A percentile compares a stretch with the other conserved stretches of the same genome.
Conservation (phyloP, 2,329 filamentous ascomycete species). For the Monilinia laxa region DNA sequence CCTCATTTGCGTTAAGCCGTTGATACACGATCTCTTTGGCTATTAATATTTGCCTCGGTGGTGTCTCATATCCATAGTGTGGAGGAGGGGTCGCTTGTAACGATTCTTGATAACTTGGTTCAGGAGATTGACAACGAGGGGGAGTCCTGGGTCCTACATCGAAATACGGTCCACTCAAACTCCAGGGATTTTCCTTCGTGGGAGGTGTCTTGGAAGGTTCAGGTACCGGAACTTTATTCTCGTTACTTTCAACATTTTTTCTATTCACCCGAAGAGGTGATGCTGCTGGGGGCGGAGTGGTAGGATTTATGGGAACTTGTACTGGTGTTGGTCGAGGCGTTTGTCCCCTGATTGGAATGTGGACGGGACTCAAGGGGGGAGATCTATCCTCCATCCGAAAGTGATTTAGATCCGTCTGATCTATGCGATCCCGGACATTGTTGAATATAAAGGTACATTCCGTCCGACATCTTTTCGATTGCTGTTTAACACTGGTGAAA, state of each 20-base stretch:
- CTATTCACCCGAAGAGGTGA: not conserved
- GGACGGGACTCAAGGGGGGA: constrained; percentile 17
- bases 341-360: constrained; percentile 11
- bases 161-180: constrained; percentile 23
- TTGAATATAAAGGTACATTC: constrained; percentile 36
- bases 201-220: not conserved
- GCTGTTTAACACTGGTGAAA: constrained; percentile 31
- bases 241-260: not conserved
- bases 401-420: constrained; percentile 20
- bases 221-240: not conserved
- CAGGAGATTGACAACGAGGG: constrained; percentile 19
- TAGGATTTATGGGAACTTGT: not conserved
- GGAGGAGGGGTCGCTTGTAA: constrained; percentile 19
- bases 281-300: not conserved
- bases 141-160: constrained; percentile 29
- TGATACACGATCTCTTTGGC: constrained; percentile 33
- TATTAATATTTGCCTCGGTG: constrained; percentile 31
- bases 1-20: constrained; percentile 35
- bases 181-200: constrained; percentile 19
- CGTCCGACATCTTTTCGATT: constrained; percentile 33
- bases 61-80: constrained; percentile 27
- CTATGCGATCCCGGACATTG: constrained; percentile 29
- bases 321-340: constrained; percentile 2
- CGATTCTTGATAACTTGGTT: constrained; percentile 12
- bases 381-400: constrained; percentile 23